Evolutionary conservation across 1,284 basidiomycete genomes (phyloP), one percentile per base, ranked within the genome.

Genomic region (Polyporus tsugae): DNA sequence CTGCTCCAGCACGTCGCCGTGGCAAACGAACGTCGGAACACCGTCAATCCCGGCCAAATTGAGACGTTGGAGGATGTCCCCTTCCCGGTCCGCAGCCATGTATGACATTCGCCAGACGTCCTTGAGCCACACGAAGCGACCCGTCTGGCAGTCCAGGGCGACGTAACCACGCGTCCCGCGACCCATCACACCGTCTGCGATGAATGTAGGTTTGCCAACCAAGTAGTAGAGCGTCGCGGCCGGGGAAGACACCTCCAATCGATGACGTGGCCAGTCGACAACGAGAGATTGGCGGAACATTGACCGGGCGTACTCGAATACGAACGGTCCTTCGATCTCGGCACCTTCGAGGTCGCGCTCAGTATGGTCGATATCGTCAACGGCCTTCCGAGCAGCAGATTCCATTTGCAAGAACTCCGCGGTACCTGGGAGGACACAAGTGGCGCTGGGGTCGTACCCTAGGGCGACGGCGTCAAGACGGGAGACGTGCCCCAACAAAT

Each of bases 91-190:
- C 13, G 67, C n/a, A 6, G 52, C 3, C 11, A 35, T 52, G 57
- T 65, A 65, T 29, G 65, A 38, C 0, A 39, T 29, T 6, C 69
- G 65, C 69, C 69, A 70, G 2, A 55, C 41, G 49, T 70, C 69
- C 61, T 67, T 70, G 22, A 70, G 57, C 65, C 66, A 67, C n/a
- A 63, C 66, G 38, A 70, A 70, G 2, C 46, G 35, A 5, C 35
- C 19, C 3, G 41, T 64, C 3, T 33, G 7, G 38, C 29, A 6
- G 17, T 69, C 65, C 1, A 55, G 42, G 1, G 65, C 65, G 17
- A 67, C 46, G 38, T 60, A 67, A 4, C 62, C 58, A 3, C 49
- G 62, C 13, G 66, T 68, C 2, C 70, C 70, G 1, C 64, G 64
- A 2, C 66, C 53, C 1, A 29, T 25, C 55, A 67, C 35, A 2